Evolutionary conservation across 108 stramenopile genomes (phyloP).

Genomic region (Epipyxis sp.): DNA sequence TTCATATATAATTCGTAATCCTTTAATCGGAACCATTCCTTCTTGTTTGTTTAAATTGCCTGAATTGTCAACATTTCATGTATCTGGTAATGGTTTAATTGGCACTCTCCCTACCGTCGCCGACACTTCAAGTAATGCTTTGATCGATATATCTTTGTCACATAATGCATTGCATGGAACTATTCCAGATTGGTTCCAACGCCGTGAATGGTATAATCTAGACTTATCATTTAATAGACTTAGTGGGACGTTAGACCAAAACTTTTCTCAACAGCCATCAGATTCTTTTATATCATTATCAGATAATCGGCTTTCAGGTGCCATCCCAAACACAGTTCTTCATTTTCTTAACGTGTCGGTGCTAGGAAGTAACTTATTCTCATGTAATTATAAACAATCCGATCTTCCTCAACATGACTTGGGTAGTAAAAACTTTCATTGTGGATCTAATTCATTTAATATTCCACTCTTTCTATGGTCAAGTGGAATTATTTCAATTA

Average conservation of each 20-base stretch:
- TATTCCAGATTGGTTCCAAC: not conserved
- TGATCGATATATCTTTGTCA: not conserved
- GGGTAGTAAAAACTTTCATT: too few species aligned
- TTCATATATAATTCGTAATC: not conserved
- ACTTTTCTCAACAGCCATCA: too few species aligned
- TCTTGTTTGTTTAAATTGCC: not conserved
- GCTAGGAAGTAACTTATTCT: not conserved
- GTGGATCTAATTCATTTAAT: too few species aligned
- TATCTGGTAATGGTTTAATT: not conserved
- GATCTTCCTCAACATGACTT: too few species aligned
- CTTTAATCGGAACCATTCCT: not conserved
- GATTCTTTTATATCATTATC: too few species aligned
- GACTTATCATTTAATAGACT: too few species aligned
- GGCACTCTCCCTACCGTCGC: not conserved
- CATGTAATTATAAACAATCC: not conserved
- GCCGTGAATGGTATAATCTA: not conserved
- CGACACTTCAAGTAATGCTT: not conserved
- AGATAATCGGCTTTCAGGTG: not conserved
- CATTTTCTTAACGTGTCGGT: not conserved
- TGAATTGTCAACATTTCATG: not conserved
- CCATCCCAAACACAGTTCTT: not conserved
- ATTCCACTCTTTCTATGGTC: too few species aligned
- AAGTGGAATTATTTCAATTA: too few species aligned
- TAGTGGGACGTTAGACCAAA: not conserved
- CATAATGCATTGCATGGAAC: not conserved